Evolutionary conservation across 805 yeast species (phyloP).

Genomic region (Barnettozyma siamensis): DNA sequence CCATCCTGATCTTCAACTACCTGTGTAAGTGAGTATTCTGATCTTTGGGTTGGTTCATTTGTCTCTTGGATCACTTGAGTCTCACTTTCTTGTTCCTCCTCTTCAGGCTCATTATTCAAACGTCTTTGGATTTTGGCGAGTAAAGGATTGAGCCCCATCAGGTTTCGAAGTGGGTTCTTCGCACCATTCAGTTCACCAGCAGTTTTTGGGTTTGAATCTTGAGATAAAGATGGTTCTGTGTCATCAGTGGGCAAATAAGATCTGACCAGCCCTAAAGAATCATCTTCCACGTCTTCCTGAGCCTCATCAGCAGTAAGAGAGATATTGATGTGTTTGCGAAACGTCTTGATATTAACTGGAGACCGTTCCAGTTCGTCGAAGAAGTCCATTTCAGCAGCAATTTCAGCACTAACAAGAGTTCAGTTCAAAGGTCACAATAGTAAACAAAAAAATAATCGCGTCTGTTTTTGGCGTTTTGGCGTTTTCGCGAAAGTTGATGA

Average conservation of each 20-base stretch:
- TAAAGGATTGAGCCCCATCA: constrained; percentile 8
- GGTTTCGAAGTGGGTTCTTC: neutral
- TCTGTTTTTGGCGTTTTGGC: too few species aligned
- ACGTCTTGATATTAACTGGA: constrained; percentile 14
- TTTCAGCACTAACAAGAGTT: neutral
- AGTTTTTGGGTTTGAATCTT: neutral
- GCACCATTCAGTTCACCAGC: neutral
- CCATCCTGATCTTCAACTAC: neutral
- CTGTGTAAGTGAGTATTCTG: neutral
- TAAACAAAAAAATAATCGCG: neutral
- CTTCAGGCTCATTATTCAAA: constrained; percentile 11
- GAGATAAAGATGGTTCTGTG: neutral
- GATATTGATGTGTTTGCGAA: constrained; percentile 14
- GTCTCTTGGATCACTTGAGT: neutral
- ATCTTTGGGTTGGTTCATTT: neutral
- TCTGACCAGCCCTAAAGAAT: neutral
- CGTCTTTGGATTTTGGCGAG: constrained; percentile 17
- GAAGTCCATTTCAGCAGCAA: constrained; percentile 16
- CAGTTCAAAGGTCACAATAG: neutral
- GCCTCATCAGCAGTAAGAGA: constrained; percentile 2
- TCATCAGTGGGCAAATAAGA: neutral
- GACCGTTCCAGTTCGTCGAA: constrained; percentile 16
- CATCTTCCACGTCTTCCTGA: constrained; percentile 1
- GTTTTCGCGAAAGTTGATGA: too few species aligned
- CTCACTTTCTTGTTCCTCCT: neutral